Evolutionary conservation across 345 rosid genomes (phyloP), one percentile per base, ranked within the genome.

Genomic region (Microcos paniculata): DNA sequence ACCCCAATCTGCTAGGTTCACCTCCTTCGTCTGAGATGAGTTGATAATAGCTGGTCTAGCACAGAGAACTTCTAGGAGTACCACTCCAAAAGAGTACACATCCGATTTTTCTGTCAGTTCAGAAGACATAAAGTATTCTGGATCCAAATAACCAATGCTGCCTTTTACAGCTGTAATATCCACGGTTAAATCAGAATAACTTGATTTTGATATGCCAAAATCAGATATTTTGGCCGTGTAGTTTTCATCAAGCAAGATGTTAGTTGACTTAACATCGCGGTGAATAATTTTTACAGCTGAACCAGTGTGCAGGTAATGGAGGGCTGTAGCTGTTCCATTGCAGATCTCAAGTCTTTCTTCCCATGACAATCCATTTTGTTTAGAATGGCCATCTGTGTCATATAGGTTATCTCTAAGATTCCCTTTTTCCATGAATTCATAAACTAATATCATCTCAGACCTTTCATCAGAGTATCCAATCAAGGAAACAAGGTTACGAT

Each of bases 401-500:
- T 85, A 90, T 11, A 88, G 73, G 77, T 86, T 85, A 28, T 85
- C 91, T 53, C 77, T 84, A 61, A 89, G 45, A 8, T 84, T 81
- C 0, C 90, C 89, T 16, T 82, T 85, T 70, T 89, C 89, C 90
- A 89, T 85, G 81, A 80, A 87, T 58, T 89, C 90, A 12, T 85
- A 87, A 18, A 89, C 89, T 42, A 89, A 76, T 49, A 87, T 89
- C 92, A 89, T 89, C 72, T 87, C 89, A 51, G 84, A 77, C 71
- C 78, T 75, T 35, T 91, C 92, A 24, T 83, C 73, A 62, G 94
- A 89, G 48, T 87, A 91, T 11, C 97, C 97, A 1, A 81, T 86
- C 56, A 92, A 80, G 19, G 96, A 84, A 43, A 91, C 90, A 0
- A 92, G 89, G 59, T 92, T 90, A 4, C 80, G 88, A 69, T 89